These are phyloP conservation scores for Aspergillus sp. DNA, from an alignment of 2,329 filamentous ascomycete genomes.

Conservation along the genomic window DNA sequence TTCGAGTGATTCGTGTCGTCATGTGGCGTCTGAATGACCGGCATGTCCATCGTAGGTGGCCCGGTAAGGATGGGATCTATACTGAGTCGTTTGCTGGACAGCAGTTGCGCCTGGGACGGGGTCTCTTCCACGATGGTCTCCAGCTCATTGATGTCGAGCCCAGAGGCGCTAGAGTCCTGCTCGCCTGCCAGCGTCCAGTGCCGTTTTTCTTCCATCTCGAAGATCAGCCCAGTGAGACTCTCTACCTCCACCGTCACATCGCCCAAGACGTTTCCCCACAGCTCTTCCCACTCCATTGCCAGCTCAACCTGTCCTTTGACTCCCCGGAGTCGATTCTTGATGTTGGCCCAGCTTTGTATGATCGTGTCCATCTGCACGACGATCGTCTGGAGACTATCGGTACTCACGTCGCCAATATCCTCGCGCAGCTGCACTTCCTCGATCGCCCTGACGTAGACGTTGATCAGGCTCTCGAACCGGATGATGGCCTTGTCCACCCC, in stretches of 20 bases:
- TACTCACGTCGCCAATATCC: slow-evolving; percentile 72
- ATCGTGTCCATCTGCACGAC: slow-evolving; percentile 90
- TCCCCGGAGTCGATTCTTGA: slow-evolving; percentile 72
- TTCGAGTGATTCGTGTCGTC: slow-evolving; percentile 88
- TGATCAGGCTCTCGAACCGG: slow-evolving; percentile 84
- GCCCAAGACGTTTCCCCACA: slow-evolving; percentile 90
- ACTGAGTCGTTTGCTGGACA: slow-evolving; percentile 67
- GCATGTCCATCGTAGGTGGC: slow-evolving; percentile 43
- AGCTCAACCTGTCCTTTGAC: slow-evolving; percentile 92
- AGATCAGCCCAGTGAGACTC: slow-evolving; percentile 76
- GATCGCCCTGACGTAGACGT: slow-evolving; percentile 91
- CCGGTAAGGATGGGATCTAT: slow-evolving; percentile 62
- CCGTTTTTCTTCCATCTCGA: slow-evolving; percentile 96
- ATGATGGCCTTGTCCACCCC: slow-evolving; percentile 70
- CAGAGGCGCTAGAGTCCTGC: slow-evolving; percentile 51
- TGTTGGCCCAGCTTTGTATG: slow-evolving; percentile 78
- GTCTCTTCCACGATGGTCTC: slow-evolving; percentile 92
- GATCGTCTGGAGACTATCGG: slow-evolving; percentile 71
- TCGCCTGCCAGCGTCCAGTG: slow-evolving; percentile 73
- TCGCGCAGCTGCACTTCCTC: slow-evolving; percentile 79
- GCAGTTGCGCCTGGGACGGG: slow-evolving; percentile 56
- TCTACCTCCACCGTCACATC: slow-evolving; percentile 91
- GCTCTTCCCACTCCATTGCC: slow-evolving; percentile 98
- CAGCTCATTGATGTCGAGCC: slow-evolving; percentile 79
- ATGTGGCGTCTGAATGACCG: slow-evolving; percentile 55